Evolutionary conservation across 1,139 yeast genomes (phyloP).

Genomic region (Nakaseomyces sp.): DNA sequence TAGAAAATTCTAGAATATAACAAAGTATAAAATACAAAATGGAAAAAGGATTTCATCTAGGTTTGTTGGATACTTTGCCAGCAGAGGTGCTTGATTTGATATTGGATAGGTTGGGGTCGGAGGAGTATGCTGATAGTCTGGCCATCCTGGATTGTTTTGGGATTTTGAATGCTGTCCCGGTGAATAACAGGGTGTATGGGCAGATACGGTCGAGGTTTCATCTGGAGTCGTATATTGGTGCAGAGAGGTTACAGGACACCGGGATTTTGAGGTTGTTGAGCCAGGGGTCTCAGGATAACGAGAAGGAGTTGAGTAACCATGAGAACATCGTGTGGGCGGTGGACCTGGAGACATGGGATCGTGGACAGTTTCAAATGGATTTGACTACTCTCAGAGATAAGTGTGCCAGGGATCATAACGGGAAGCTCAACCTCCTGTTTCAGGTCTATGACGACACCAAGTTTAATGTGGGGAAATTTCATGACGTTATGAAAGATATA

Average conservation of each 20-base stretch:
- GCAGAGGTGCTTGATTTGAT: constrained; percentile 2
- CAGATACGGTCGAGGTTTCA: constrained; percentile 2
- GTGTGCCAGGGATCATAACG: not conserved
- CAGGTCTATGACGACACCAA: not conserved
- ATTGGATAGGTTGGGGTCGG: not conserved
- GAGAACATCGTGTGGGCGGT: constrained; percentile 2
- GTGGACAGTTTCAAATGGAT: not conserved
- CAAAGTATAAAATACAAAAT: too few species aligned
- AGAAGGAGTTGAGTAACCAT: constrained; percentile 3
- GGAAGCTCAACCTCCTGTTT: not conserved
- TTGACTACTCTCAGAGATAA: not conserved
- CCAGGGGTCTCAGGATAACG: not conserved
- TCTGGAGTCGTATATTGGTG: not conserved
- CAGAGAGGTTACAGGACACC: not conserved
- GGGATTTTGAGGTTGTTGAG: not conserved
- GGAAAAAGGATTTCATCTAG: too few species aligned
- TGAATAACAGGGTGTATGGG: not conserved
- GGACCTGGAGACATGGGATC: constrained; percentile 1
- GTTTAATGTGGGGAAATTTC: not conserved
- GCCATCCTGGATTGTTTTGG: constrained; percentile 1
- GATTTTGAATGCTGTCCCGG: constrained; percentile 2
- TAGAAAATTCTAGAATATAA: too few species aligned
- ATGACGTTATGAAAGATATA: not conserved
- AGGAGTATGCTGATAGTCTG: constrained; percentile 1
- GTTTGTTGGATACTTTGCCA: not conserved